phyloP scores from a whole-genome alignment of 2,329 filamentous ascomycete species.

The Cytospora mali region DNA sequence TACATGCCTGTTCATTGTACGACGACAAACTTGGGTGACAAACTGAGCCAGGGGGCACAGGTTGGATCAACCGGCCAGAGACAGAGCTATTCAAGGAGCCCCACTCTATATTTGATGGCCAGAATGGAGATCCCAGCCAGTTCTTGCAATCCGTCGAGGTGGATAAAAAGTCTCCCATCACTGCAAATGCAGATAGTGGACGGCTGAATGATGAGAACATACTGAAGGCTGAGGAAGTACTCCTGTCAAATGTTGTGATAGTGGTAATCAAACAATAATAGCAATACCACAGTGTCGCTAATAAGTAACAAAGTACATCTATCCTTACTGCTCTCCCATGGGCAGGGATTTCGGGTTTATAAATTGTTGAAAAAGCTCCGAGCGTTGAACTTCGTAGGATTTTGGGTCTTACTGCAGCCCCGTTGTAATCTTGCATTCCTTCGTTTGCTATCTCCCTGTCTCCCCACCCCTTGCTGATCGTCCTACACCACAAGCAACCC shows the following conservation, averaged over 20 bases:
- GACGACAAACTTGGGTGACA: constrained; percentile 41
- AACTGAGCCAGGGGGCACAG: constrained; percentile 48
- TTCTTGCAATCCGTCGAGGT: constrained; percentile 32
- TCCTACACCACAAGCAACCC: background rate
- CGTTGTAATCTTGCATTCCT: background rate
- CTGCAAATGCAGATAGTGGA: background rate
- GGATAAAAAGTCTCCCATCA: background rate
- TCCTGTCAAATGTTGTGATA: background rate
- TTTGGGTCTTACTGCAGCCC: background rate
- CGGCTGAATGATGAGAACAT: background rate
- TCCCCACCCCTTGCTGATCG: too few relatives aligned
- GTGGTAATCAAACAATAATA: background rate
- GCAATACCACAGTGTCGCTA: background rate
- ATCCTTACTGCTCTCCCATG: background rate
- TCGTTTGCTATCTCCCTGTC: background rate
- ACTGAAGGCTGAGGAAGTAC: background rate
- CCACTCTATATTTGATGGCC: constrained; percentile 53
- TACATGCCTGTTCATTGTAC: constrained; percentile 31
- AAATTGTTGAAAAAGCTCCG: background rate
- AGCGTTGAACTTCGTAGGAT: background rate
- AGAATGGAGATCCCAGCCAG: constrained; percentile 34
- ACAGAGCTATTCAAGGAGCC: constrained; percentile 47
- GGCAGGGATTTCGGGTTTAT: background rate
- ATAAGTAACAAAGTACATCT: background rate
- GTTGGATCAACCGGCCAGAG: constrained; percentile 45